Evolutionary conservation across 1,284 basidiomycete species (phyloP), one percentile per base, ranked within the genome.

Genomic region (Cryptococcus sp.): DNA sequence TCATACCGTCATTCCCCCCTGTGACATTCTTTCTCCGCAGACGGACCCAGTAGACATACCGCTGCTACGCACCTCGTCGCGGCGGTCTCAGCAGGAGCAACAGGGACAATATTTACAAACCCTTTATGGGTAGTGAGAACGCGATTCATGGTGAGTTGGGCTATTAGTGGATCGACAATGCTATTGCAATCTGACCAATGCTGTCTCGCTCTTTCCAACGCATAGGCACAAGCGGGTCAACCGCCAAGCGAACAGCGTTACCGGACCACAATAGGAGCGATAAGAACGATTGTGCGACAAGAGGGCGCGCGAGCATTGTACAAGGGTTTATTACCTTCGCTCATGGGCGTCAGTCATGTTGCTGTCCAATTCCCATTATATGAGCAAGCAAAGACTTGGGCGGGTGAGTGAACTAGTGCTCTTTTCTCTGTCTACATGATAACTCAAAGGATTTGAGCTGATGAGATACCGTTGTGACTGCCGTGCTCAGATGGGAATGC

Each of bases 111-210:
- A 49, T 87, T 88, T 68, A 96, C 93, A 25, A 96, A 92, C 78
- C 94, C 93, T 0, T 76, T 97, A 7, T 97, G 93, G 93, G 91
- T 97, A 44, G 93, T 97, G 76, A 96, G 96, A 81, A 96, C 93
- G 20, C 86, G 93, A 23, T 96, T 96, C 79, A 95, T 96, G 94
- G 93, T 94, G 73, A 70, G 84, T 81, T 22, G n/a, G 15, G 5
- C 11, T n/a, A 5, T 17, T 17, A 37, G 11, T 47, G 19, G 20
- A 16, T 41, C 26, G 17, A 15, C 26, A n/a, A 15, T 19, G 47
- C 22, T 7, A 20, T 15, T 8, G 5, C 25, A n/a, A 44, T 5
- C 50, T 40, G 19, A 17, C 50, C 19, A n/a, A 20, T n/a, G n/a
- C n/a, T n/a, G n/a, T n/a, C n/a, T n/a, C n/a, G n/a, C n/a, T 41